phyloP scores from a whole-genome alignment of 1,139 yeast species.

The Pichia norvegensis region DNA sequence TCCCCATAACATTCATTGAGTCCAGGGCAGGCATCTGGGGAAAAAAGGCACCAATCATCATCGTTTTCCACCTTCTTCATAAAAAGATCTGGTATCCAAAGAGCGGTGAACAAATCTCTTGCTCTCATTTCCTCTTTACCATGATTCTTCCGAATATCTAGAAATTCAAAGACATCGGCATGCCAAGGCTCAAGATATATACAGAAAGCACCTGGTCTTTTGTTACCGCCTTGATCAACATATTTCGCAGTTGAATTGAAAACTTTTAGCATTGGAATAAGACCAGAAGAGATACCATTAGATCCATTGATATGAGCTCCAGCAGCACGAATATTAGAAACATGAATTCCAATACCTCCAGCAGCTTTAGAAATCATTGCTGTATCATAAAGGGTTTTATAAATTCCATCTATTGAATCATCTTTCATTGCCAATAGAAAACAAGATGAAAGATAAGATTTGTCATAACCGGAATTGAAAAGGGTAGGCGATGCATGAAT shows the following conservation, averaged over 20 bases:
- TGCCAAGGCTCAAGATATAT: slow-evolving; percentile 58
- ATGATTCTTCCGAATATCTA: slow-evolving; percentile 47
- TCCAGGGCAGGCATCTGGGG: slow-evolving; percentile 49
- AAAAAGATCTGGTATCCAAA: slow-evolving; percentile 55
- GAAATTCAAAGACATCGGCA: slow-evolving; percentile 44
- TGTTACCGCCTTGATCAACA: slow-evolving; percentile 58
- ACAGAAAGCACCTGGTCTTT: slow-evolving; percentile 60
- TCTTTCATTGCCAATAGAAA: slow-evolving; percentile 51
- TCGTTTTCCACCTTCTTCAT: slow-evolving; percentile 46
- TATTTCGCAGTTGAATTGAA: slow-evolving; percentile 54
- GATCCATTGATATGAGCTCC: slow-evolving; percentile 48
- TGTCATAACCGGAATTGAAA: slow-evolving; percentile 46
- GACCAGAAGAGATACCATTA: slow-evolving; percentile 49
- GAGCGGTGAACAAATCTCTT: slow-evolving; percentile 48
- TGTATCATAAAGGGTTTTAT: slow-evolving; percentile 44
- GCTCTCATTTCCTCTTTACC: slow-evolving; percentile 53
- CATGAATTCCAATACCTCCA: slow-evolving; percentile 54
- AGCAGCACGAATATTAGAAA: slow-evolving; percentile 43
- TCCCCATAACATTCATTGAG: slow-evolving; percentile 43
- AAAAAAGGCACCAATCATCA: slow-evolving; percentile 47
- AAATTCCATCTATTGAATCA: slow-evolving; percentile 53
- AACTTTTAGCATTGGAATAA: slow-evolving; percentile 52
- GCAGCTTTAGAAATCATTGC: slow-evolving; percentile 53
- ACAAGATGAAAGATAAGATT: slow-evolving; percentile 45
- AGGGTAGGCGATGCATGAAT: slow-evolving; percentile 52